phyloP scores from a whole-genome alignment of 495 filamentous ascomycete genomes.

The Margaritispora aquatica region DNA sequence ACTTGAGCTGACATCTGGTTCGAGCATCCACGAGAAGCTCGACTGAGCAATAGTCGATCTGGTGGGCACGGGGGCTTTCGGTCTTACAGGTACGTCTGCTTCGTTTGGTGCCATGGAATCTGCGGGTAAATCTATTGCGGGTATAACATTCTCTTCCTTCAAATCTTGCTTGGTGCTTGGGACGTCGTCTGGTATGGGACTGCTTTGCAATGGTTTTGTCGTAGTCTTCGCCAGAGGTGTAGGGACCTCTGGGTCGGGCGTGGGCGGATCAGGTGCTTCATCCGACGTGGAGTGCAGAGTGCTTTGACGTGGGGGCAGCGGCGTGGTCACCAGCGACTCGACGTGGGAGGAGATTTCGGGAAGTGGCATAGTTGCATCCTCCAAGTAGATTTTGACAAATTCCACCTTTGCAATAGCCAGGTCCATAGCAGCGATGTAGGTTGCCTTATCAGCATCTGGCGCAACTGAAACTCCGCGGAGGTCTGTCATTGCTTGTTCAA shows the following conservation, averaged over 20 bases:
- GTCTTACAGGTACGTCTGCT: slow-evolving; percentile 28
- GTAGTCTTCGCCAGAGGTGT: neutral
- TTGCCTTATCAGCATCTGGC: slow-evolving; percentile 29
- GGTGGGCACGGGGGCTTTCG: slow-evolving; percentile 40
- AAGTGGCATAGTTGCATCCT: slow-evolving; percentile 40
- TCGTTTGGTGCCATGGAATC: slow-evolving; percentile 43
- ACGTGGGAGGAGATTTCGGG: slow-evolving; percentile 9
- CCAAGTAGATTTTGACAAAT: slow-evolving; percentile 70
- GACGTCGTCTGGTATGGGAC: neutral
- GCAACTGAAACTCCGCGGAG: slow-evolving; percentile 45
- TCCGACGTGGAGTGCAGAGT: neutral
- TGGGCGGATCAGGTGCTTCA: neutral
- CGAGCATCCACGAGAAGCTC: slow-evolving; percentile 93
- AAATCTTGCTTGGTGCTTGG: neutral
- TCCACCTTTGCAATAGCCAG: slow-evolving; percentile 66
- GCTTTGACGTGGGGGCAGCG: slow-evolving; percentile 1
- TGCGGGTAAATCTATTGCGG: neutral
- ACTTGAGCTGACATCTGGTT: slow-evolving; percentile 34
- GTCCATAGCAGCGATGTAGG: slow-evolving; percentile 45
- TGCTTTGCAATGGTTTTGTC: neutral
- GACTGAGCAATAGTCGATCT: slow-evolving; percentile 73
- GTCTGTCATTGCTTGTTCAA: slow-evolving; percentile 64
- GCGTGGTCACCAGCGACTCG: neutral
- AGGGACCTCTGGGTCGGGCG: neutral
- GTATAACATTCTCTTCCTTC: neutral